Base-by-base conservation (phyloP, 371 early-diverging fungal species). In the Zychaea mexicana region DNA sequence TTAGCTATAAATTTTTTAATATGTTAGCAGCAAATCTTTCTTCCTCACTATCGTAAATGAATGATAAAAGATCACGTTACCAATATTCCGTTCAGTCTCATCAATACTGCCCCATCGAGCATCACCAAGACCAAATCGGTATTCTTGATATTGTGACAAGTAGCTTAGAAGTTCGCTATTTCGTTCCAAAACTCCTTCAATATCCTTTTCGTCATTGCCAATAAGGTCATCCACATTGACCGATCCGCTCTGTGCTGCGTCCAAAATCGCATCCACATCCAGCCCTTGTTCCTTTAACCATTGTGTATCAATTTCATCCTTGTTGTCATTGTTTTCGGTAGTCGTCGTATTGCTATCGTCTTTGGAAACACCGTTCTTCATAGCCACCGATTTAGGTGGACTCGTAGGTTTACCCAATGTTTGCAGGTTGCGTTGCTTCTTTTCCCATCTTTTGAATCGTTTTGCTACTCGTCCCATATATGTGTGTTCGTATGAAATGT, bases 241-340 rank as follows among this genome's bases (percentile, higher is more conserved):
- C 1, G 60, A 33, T 10, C 59, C 60, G 24, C 57, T 60, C 30
- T 76, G 49, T 7, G 73, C 49, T 4, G 74, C 76, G 3, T 62
- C 60, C 10, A 71, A 38, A 31, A 82, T 71, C 1, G 70, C 53
- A 12, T 79, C 64, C 0, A 67, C 47, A 57, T 82, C 78, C 17
- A 82, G 45, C n/a, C 79, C 82, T 54, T 76, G 70, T 19, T 71
- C 58, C 27, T 60, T 60, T 5, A 79, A 62, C 82, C 82, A 82
- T 22, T 66, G 69, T 7, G 66, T 59, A 60, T 82, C 79, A 1
- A 74, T 38, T 36, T 71, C 71, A n/a, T 46, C 49, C 10, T 19
- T 28, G 3, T 61, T 64, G 22, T 55, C 66, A 52, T 47, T 52
- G 21, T 62, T 60, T 17, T 22, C 39, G 17, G 15, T 19, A 17